phyloP scores from a whole-genome alignment of 768 basidiomycete genomes.

The Xerocomus spinulosus region DNA sequence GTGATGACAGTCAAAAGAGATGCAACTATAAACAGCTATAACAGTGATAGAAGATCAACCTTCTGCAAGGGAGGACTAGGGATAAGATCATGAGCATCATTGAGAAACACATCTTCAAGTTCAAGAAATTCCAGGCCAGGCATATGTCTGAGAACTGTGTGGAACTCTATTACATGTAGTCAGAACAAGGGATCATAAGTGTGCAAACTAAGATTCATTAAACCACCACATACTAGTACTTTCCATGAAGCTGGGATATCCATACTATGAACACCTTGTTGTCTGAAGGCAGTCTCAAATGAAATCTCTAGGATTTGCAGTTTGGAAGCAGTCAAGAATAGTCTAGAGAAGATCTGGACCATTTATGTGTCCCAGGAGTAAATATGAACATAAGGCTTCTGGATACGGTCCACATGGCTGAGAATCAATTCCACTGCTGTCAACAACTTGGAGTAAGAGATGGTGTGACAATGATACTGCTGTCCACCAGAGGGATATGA shows the following conservation, averaged over 20 bases:
- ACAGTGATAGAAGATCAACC: constrained; percentile 1
- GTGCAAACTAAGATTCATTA: constrained; percentile 34
- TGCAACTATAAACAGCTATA: constrained; percentile 1
- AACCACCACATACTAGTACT: constrained; percentile 11
- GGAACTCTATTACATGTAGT: constrained; percentile 28
- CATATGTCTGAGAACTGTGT: constrained; percentile 31
- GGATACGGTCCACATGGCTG: neutral
- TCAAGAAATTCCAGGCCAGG: constrained; percentile 31
- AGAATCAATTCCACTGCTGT: too few relatives aligned
- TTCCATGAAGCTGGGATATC: neutral
- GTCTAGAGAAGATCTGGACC: neutral
- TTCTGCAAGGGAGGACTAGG: neutral
- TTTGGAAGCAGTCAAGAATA: neutral
- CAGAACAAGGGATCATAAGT: constrained; percentile 15
- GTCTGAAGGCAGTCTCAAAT: too few relatives aligned
- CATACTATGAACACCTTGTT: neutral
- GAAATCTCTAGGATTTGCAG: neutral
- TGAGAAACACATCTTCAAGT: constrained; percentile 29
- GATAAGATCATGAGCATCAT: neutral
- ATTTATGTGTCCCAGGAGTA: neutral
- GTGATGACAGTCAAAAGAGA: constrained; percentile 1
- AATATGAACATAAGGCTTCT: neutral
- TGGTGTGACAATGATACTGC: constrained; percentile 31
- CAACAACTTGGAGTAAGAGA: neutral
- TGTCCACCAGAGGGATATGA: constrained; percentile 31